phyloP scores from a whole-genome alignment of 768 basidiomycete species.

The Leccinum uliginosum region DNA sequence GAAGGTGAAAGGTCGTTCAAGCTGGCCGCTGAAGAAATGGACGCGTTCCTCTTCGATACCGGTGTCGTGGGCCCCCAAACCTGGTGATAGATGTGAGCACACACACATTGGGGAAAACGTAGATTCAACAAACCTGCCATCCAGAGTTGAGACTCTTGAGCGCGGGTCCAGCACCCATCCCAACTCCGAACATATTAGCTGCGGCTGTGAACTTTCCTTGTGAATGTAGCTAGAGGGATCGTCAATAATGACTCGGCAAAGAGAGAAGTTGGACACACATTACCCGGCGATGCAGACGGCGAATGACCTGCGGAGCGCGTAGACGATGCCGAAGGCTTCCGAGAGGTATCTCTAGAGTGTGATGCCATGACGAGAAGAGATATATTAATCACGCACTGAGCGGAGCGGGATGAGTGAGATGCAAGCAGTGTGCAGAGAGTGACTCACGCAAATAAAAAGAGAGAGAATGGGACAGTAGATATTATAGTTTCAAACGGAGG shows the following conservation, averaged over 20 bases:
- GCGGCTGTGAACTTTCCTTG: slow-evolving; percentile 44
- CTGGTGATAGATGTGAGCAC: slow-evolving; percentile 30
- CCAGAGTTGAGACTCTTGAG: slow-evolving; percentile 55
- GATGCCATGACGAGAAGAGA: slow-evolving; percentile 27
- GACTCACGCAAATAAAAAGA: slow-evolving; percentile 29
- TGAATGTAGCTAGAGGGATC: slow-evolving; percentile 30
- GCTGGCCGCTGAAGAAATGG: slow-evolving; percentile 57
- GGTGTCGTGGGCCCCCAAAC: slow-evolving; percentile 55
- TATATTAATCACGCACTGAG: slow-evolving; percentile 30
- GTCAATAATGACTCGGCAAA: slow-evolving; percentile 6
- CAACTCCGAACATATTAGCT: slow-evolving; percentile 50
- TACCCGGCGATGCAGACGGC: slow-evolving; percentile 54
- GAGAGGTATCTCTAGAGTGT: slow-evolving; percentile 42
- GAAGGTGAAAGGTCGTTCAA: slow-evolving; percentile 44
- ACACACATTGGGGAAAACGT: slow-evolving; percentile 5
- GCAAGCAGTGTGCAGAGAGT: slow-evolving; percentile 3
- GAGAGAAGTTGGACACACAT: slow-evolving; percentile 38
- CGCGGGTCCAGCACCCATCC: slow-evolving; percentile 42
- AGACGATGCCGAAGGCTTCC: slow-evolving; percentile 70
- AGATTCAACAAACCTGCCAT: slow-evolving; percentile 55
- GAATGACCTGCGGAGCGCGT: slow-evolving; percentile 60
- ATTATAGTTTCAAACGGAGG: slow-evolving; percentile 32
- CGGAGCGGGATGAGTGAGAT: slow-evolving; percentile 16
- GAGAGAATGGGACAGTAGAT: slow-evolving; percentile 18
- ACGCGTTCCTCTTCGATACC: slow-evolving; percentile 53